Percentiles rank a stretch among this genome's conserved stretches.
Conservation (phyloP, 2,329 filamentous ascomycete genomes). For the Pyricularia pennisetigena region DNA sequence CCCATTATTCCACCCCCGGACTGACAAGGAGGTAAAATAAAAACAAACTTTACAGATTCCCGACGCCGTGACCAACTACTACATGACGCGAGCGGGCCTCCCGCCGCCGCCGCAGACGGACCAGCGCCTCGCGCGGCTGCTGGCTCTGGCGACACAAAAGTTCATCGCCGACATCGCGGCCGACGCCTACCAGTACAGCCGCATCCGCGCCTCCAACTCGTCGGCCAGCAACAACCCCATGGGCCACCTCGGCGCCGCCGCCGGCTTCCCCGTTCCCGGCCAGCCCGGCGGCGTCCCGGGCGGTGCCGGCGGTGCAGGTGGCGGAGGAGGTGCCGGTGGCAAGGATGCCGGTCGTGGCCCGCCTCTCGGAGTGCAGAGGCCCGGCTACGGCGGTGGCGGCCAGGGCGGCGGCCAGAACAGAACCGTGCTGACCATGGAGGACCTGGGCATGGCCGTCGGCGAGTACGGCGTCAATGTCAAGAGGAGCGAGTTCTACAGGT, state of each 20-base stretch:
- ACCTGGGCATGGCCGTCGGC: slow-evolving; percentile 92
- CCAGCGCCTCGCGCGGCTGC: slow-evolving; percentile 78
- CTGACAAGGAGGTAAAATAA: not conserved
- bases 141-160: slow-evolving; percentile 96
- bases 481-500: slow-evolving; percentile 93
- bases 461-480: slow-evolving; percentile 98
- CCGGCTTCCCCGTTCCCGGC: slow-evolving; percentile 56
- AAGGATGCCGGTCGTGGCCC: slow-evolving; percentile 45
- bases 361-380: slow-evolving; percentile 63
- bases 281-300: slow-evolving; percentile 25
- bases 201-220: slow-evolving; percentile 87
- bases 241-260: slow-evolving; percentile 65
- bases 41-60: slow-evolving; percentile 60
- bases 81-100: slow-evolving; percentile 90
- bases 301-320: slow-evolving; percentile 26
- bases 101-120: slow-evolving; percentile 88
- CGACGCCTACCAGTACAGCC: slow-evolving; percentile 95
- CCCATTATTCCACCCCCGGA: not conserved
- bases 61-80: slow-evolving; percentile 95
- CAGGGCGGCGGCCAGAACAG: slow-evolving; percentile 82
- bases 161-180: slow-evolving; percentile 97
- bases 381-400: slow-evolving; percentile 78
- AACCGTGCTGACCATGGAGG: slow-evolving; percentile 97
- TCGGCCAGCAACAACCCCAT: slow-evolving; percentile 83
- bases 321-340: slow-evolving; percentile 31